phyloP scores from a whole-genome alignment of 2,329 filamentous ascomycete genomes.

The Trichoderma simmonsii region DNA sequence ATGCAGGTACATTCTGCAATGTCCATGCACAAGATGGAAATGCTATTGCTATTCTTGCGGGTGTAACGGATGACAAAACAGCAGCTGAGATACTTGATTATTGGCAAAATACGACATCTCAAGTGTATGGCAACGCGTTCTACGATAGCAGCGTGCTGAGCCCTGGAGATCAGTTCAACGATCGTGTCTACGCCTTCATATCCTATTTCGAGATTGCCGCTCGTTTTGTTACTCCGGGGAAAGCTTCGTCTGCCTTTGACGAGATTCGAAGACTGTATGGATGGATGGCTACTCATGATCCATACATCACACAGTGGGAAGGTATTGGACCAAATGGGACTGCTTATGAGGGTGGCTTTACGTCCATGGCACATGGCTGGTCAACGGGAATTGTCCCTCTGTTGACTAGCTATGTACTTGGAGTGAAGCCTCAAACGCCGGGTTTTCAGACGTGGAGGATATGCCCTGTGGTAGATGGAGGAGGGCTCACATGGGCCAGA shows the following conservation, averaged over 20 bases:
- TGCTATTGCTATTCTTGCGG: slow-evolving; percentile 43
- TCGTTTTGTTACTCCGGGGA: slow-evolving; percentile 37
- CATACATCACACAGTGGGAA: slow-evolving; percentile 49
- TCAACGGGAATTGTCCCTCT: slow-evolving; percentile 48
- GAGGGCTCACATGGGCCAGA: slow-evolving; percentile 41
- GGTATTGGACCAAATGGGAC: slow-evolving; percentile 43
- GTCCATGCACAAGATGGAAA: slow-evolving; percentile 53
- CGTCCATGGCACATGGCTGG: slow-evolving; percentile 51
- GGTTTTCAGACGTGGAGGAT: slow-evolving; percentile 44
- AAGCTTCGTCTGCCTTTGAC: slow-evolving; percentile 39
- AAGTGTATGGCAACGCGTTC: slow-evolving; percentile 49
- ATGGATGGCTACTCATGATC: slow-evolving; percentile 48
- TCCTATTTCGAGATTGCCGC: slow-evolving; percentile 53
- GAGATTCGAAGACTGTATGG: slow-evolving; percentile 47
- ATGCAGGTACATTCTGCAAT: slow-evolving; percentile 26
- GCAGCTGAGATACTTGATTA: slow-evolving; percentile 39
- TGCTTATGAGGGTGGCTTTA: slow-evolving; percentile 46
- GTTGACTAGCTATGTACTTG: slow-evolving; percentile 45
- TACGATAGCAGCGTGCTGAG: slow-evolving; percentile 44
- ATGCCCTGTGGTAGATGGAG: slow-evolving; percentile 32
- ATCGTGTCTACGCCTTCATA: slow-evolving; percentile 50
- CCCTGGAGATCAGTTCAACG: slow-evolving; percentile 34
- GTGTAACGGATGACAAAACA: slow-evolving; percentile 29
- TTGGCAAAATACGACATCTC: slow-evolving; percentile 34
- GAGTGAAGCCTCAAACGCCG: slow-evolving; percentile 42